Evolutionary conservation across 2,329 filamentous ascomycete species (phyloP), one percentile per base, ranked within the genome.

Genomic region (Teratosphaeria pseudoeucalypti): DNA sequence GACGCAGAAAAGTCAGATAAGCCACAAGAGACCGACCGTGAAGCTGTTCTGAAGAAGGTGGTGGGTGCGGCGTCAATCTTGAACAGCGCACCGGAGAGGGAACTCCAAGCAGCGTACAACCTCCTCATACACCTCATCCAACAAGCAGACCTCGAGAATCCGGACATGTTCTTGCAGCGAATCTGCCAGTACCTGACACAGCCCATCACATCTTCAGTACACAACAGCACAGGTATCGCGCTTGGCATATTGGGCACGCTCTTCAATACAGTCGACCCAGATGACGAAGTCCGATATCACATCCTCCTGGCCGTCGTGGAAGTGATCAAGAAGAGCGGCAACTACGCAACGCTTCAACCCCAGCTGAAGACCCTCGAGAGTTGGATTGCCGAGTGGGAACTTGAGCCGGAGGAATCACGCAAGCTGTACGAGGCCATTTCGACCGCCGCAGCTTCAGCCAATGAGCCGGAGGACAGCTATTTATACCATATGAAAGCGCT

Each of bases 41-140:
- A 91, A 78, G 91, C 95, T 66, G 86, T 90, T 54, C 82, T 99
- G 60, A 88, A 92, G 80, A 92, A 91, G 82, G 82, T 99, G 65
- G 89, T 97, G 62, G 85, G 86, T 66, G 88, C 89, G 60, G 90
- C 90, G 57, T 77, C 82, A 57, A 83, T 82, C 56, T 81, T 99
- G 73, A 95, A 92, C 77, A 82, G 83, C 64, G 89, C 91, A 59
- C 90, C 92, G 61, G 94, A 99, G 82, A 95, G 94, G 83, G 92
- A 97, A 77, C 94, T 96, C 75, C 92, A 90, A 62, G 88, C 92
- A 61, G 90, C 92, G 62, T 96, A 96, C 79, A 97, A 99, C 79
- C 87, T 97, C 68, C 87, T 99, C 74, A 87, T 97, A 72, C 90
- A 96, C 80, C 86, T 99, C 62, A 85, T 95, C 67, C 82, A 90